phyloP scores from a whole-genome alignment of 495 filamentous ascomycete genomes.

The Neurospora sp. region DNA sequence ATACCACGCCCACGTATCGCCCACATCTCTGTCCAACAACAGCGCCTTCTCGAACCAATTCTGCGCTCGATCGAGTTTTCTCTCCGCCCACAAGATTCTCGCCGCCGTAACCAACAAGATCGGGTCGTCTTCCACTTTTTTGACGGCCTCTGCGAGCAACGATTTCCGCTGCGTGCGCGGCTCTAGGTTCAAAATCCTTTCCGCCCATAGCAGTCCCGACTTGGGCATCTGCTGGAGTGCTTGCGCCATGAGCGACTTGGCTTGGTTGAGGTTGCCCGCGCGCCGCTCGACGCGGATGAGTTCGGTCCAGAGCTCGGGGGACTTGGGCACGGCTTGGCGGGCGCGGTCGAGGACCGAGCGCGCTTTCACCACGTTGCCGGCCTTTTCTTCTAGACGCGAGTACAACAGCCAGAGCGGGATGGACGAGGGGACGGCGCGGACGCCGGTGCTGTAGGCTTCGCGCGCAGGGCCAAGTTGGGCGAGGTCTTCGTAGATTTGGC shows the following conservation, averaged over 20 bases:
- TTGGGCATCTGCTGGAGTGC: conserved; percentile 85
- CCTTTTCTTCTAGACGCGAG: conserved; percentile 74
- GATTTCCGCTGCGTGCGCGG: conserved; percentile 83
- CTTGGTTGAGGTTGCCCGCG: conserved; percentile 72
- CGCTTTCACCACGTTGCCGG: conserved; percentile 78
- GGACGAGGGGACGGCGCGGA: conserved; percentile 72
- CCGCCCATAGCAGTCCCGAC: conserved; percentile 83
- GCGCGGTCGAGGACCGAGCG: conserved; percentile 87
- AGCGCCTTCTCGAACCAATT: conserved; percentile 97
- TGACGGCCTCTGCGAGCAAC: conserved; percentile 83
- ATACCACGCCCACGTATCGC: conserved; percentile 98
- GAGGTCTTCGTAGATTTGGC: conserved; percentile 84
- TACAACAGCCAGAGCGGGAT: conserved; percentile 85
- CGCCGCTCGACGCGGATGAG: conserved; percentile 84
- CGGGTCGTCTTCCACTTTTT: conserved; percentile 89
- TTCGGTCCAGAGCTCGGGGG: conserved; percentile 78
- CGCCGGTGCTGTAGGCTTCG: conserved; percentile 84
- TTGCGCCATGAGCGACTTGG: conserved; percentile 82
- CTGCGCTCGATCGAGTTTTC: conserved; percentile 80
- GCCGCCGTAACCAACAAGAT: conserved; percentile 58
- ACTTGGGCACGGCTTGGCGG: conserved; percentile 75
- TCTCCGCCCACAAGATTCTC: conserved; percentile 47
- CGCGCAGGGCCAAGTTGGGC: conserved; percentile 70
- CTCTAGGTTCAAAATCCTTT: conserved; percentile 91
- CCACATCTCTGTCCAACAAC: conserved; percentile 69